Percentiles rank a stretch among this genome's conserved stretches.
Evolutionary conservation across 1,139 yeast species (phyloP).

Genomic region (Geotrichum cucujoidarum): DNA sequence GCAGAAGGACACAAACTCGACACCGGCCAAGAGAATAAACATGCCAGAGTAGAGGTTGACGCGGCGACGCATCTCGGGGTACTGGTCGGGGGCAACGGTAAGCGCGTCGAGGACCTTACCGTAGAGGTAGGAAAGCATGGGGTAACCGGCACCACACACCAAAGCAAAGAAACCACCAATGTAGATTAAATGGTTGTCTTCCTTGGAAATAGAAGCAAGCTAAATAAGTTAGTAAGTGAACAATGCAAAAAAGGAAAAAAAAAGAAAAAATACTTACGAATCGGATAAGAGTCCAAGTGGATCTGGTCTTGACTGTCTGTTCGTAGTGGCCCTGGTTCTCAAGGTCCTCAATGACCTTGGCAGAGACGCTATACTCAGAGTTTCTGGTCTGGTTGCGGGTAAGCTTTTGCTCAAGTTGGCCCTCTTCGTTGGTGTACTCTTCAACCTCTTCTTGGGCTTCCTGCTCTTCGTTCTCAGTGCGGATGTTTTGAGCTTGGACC

Average conservation of each 20-base stretch:
- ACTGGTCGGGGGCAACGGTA: slow-evolving; percentile 34
- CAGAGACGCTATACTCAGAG: slow-evolving; percentile 4
- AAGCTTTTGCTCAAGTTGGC: slow-evolving; percentile 22
- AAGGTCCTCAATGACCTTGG: slow-evolving; percentile 4
- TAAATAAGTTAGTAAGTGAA: not conserved
- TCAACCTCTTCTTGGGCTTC: slow-evolving; percentile 2
- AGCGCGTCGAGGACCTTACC: slow-evolving; percentile 38
- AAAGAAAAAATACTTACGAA: not conserved
- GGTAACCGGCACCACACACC: slow-evolving; percentile 39
- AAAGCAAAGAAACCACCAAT: slow-evolving; percentile 35
- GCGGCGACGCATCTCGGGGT: slow-evolving; percentile 36
- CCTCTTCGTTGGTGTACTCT: not conserved
- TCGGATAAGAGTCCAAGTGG: slow-evolving; percentile 2
- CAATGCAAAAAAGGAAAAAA: not conserved
- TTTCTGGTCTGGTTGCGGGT: not conserved
- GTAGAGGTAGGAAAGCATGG: slow-evolving; percentile 38
- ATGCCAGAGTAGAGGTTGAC: slow-evolving; percentile 38
- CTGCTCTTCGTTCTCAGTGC: slow-evolving; percentile 17
- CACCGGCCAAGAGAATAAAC: slow-evolving; percentile 40
- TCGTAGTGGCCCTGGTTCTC: slow-evolving; percentile 8
- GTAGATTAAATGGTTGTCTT: slow-evolving; percentile 22
- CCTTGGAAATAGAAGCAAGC: slow-evolving; percentile 3
- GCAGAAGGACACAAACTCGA: slow-evolving; percentile 21
- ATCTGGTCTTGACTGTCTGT: not conserved
- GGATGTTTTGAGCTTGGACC: slow-evolving; percentile 38